Evolutionary conservation across 352 stramenopile genomes (phyloP), one percentile per base, ranked within the genome.

Genomic region (Pythium myriotylum): DNA sequence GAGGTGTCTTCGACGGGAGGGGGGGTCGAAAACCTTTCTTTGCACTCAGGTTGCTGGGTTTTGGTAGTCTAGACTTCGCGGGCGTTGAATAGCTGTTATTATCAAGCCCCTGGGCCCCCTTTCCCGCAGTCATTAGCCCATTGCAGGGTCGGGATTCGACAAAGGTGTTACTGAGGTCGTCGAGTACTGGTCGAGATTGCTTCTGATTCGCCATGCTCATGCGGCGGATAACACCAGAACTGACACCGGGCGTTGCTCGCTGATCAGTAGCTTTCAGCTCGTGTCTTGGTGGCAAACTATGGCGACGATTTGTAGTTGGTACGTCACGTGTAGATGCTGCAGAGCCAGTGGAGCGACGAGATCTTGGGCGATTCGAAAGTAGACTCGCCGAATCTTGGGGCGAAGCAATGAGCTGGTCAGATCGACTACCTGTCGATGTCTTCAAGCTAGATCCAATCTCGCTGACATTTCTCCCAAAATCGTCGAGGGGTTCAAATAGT

Each of bases 11-110:
- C 27, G 57, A 74, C 19, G 73, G 64, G 51, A 84, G 23, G 26
- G 78, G 78, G 7, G 78, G 74, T 16, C 67, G 61, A 29, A 88
- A 88, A 49, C 68, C 63, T 55, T 67, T 67, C 29, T 67, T 67
- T n/a, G 41, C 37, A 52, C 51, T 67, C 4, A 67, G 35, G 13
- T n/a, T 56, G 35, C 62, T 51, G 40, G 51, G 42, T 56, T 68
- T 42, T 43, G 22, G 29, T 46, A 29, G 45, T 40, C 57, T 32
- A 8, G 32, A 13, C 33, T 65, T 66, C 20, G 48, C 51, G 0
- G 51, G 56, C 29, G 42, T 67, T 19, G 45, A 39, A 47, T 58
- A 62, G 47, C 54, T 54, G 33, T 67, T 41, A 5, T 49, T 27
- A 33, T 32, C 13, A 7, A 41, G 16, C 33, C 42, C 42, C 1